Evolutionary conservation across 2,329 filamentous ascomycete species (phyloP), one percentile per base, ranked within the genome.

Genomic region (Aspergillus vadensis): DNA sequence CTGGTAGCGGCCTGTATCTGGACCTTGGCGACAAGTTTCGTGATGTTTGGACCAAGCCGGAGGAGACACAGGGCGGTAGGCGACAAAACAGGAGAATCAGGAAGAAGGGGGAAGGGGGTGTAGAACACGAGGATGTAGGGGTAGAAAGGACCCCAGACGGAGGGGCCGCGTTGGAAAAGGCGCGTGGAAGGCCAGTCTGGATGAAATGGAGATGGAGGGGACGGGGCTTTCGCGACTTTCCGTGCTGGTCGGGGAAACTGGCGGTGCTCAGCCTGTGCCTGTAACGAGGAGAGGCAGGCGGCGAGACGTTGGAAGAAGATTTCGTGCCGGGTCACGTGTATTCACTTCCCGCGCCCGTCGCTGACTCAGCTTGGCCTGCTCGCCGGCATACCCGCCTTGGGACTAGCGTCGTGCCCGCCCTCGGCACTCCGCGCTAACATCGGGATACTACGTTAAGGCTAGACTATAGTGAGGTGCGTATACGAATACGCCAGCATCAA

Each of bases 151-250:
- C 65, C 63, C 64, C 58, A 62, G 64, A 64, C 58, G 56, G 60
- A 65, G 65, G 63, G 61, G 62, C 64, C 65, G 70, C 66, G 74
- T 68, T 65, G 68, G 54, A 66, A 64, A 67, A 61, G 67, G 71
- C 70, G 74, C 70, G 74, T 72, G 68, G 66, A 62, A 67, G 68
- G 55, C 50, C 63, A 67, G 65, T 70, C 67, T 70, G 64, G 72
- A 74, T 72, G 72, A 71, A 72, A 74, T 72, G 72, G 70, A 67
- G 75, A 74, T 75, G 72, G 72, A 72, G 70, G 72, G 70, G 70
- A 72, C 70, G 69, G 70, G 69, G 68, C 68, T 66, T 74, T 75
- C 74, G 75, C 74, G 74, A 72, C 71, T 69, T 65, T 70, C 70
- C 62, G 64, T 69, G 66, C 61, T 71, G 68, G 69, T 70, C 72